A percentile compares a stretch with the other conserved stretches of the same genome.
These are phyloP conservation scores for Gamarada debralockiae DNA, from an alignment of 495 filamentous ascomycete species.

Conservation along the genomic window DNA sequence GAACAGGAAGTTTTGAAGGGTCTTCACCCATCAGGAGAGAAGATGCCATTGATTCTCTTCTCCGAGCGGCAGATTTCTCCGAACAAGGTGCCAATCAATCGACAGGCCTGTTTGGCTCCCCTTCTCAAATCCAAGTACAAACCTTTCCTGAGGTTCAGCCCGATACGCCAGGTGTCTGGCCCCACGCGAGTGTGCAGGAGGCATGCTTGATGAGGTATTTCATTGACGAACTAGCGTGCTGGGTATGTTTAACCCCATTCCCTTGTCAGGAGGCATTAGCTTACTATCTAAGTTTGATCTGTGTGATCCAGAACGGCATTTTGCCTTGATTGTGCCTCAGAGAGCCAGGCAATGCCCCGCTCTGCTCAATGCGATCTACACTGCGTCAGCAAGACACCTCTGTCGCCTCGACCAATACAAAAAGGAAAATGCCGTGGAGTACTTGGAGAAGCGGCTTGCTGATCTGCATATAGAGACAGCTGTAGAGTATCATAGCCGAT, in stretches of 20 bases:
- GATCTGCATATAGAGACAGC: conserved; percentile 25
- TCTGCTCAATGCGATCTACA: conserved; percentile 29
- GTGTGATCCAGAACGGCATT: conserved; percentile 22
- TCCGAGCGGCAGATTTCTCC: conserved; percentile 9
- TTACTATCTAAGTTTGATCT: conserved; percentile 14
- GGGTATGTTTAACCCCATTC: conserved; percentile 17
- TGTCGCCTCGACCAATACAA: conserved; percentile 12
- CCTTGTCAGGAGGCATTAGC: not conserved
- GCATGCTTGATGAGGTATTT: conserved; percentile 31
- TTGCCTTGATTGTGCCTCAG: conserved; percentile 26
- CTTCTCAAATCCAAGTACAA: not conserved
- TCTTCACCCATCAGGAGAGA: not conserved
- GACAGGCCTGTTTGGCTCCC: not conserved
- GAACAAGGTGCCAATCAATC: not conserved
- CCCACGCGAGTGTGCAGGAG: conserved; percentile 14
- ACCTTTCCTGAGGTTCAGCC: not conserved
- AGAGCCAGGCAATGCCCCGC: conserved; percentile 29
- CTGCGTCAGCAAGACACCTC: conserved; percentile 28
- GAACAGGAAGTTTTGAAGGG: not conserved
- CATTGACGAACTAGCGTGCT: conserved; percentile 24
- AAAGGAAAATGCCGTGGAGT: conserved; percentile 12
- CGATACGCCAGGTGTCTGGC: not conserved
- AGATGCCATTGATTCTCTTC: conserved; percentile 9
- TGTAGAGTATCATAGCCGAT: conserved; percentile 27
- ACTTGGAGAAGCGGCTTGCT: conserved; percentile 20